These are phyloP conservation scores for Blastobotrys proliferans DNA, from an alignment of 1,139 yeast species.

Conservation along the genomic window DNA sequence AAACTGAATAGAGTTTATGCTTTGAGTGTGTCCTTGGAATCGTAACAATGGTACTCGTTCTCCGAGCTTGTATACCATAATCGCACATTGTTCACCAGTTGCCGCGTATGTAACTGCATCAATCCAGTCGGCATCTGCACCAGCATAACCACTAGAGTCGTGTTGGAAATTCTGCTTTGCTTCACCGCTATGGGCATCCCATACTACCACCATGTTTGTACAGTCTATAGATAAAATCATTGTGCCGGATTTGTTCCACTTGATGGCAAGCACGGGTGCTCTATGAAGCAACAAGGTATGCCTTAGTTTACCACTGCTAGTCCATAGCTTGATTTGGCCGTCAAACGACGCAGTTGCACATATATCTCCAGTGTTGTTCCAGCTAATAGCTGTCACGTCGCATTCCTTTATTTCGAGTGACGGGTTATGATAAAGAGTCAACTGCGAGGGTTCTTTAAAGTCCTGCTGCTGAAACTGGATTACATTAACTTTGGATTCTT, in stretches of 20 bases:
- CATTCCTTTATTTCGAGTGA: slow-evolving; percentile 20
- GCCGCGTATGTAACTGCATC: slow-evolving; percentile 66
- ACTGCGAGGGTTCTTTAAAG: not conserved
- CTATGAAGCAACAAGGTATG: slow-evolving; percentile 56
- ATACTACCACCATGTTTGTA: slow-evolving; percentile 43
- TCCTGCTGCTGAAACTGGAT: slow-evolving; percentile 9
- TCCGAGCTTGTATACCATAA: slow-evolving; percentile 56
- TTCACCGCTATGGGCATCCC: slow-evolving; percentile 52
- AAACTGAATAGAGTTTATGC: slow-evolving; percentile 55
- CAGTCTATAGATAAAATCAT: slow-evolving; percentile 42
- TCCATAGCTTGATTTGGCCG: slow-evolving; percentile 34
- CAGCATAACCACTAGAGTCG: slow-evolving; percentile 22
- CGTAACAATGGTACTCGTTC: slow-evolving; percentile 54
- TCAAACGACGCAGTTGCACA: slow-evolving; percentile 34
- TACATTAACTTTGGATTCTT: slow-evolving; percentile 12
- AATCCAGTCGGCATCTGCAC: slow-evolving; percentile 68
- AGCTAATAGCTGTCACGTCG: slow-evolving; percentile 30
- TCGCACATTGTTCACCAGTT: slow-evolving; percentile 53
- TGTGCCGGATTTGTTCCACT: slow-evolving; percentile 48
- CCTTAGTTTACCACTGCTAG: slow-evolving; percentile 40
- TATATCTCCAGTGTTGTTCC: slow-evolving; percentile 30
- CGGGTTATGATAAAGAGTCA: slow-evolving; percentile 14
- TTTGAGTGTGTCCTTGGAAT: slow-evolving; percentile 64
- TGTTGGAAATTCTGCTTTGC: slow-evolving; percentile 32
- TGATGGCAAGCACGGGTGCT: slow-evolving; percentile 47